Evolutionary conservation across 2,329 filamentous ascomycete species (phyloP).

Genomic region (Diaporthe eres): DNA sequence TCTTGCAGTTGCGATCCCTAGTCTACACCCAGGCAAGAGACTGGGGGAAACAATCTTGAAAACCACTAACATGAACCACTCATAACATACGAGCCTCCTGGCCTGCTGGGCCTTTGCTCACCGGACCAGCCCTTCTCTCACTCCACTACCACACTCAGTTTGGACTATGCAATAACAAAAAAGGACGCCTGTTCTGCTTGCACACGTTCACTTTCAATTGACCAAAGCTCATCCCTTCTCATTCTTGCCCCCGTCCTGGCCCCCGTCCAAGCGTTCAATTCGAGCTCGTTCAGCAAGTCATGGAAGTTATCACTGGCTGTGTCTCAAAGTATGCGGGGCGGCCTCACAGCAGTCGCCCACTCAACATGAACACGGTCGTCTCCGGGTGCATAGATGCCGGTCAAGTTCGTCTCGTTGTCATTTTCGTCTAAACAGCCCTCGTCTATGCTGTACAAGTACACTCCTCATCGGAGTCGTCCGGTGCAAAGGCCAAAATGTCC

Average conservation of each 20-base stretch:
- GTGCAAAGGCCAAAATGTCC: neutral
- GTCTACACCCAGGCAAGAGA: neutral
- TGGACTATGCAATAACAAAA: neutral
- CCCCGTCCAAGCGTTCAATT: neutral
- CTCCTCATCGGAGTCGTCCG: slow-evolving; percentile 6
- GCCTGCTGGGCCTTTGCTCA: neutral
- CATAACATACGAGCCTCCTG: neutral
- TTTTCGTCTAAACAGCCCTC: slow-evolving; percentile 39
- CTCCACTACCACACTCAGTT: neutral
- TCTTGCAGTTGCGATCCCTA: neutral
- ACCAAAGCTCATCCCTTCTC: neutral
- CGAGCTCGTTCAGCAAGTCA: neutral
- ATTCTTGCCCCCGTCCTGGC: neutral
- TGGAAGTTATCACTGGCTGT: neutral
- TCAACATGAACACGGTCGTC: neutral
- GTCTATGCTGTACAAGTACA: slow-evolving; percentile 42
- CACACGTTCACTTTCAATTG: neutral
- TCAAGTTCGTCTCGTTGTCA: slow-evolving; percentile 34
- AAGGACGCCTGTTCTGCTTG: neutral
- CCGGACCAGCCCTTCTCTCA: neutral
- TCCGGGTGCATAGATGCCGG: neutral
- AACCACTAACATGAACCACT: neutral
- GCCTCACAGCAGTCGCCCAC: neutral
- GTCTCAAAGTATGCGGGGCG: neutral
- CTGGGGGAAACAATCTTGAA: too few species aligned